Percentiles rank a stretch among this genome's conserved stretches.
These are phyloP conservation scores for Ceratobasidium sp. DNA, from an alignment of 1,284 basidiomycete species.

Conservation along the genomic window DNA sequence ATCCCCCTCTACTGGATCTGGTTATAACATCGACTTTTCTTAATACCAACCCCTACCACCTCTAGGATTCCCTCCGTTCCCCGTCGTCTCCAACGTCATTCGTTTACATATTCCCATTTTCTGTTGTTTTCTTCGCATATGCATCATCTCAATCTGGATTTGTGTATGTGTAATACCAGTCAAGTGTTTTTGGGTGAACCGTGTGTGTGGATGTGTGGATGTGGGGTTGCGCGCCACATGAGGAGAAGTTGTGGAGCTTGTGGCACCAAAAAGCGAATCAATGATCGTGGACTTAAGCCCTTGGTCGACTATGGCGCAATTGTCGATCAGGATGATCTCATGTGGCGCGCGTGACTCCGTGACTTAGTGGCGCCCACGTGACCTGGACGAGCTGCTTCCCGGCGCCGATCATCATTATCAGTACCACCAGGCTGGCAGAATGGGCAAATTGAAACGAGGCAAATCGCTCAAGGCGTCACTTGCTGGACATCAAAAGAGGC, in stretches of 20 bases:
- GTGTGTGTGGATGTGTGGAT: neutral
- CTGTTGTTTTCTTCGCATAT: slow-evolving; percentile 44
- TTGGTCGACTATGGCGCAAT: neutral
- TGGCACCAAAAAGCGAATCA: too few species aligned
- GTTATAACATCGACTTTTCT: slow-evolving; percentile 23
- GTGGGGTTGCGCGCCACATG: neutral
- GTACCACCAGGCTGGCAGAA: neutral
- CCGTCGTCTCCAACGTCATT: slow-evolving; percentile 14
- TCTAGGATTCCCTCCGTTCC: neutral
- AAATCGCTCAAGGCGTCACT: slow-evolving; percentile 31
- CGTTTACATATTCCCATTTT: slow-evolving; percentile 45
- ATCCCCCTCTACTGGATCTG: neutral
- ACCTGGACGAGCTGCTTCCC: neutral
- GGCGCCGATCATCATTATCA: neutral
- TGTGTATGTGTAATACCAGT: slow-evolving; percentile 44
- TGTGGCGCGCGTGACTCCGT: neutral
- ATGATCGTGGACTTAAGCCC: too few species aligned
- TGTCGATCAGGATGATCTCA: neutral
- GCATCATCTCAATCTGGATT: slow-evolving; percentile 27
- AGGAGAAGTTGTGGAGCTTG: too few species aligned
- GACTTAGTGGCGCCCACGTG: neutral
- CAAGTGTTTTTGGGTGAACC: slow-evolving; percentile 17
- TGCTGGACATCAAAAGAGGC: slow-evolving; percentile 25
- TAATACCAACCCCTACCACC: slow-evolving; percentile 16
- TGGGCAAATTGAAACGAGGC: slow-evolving; percentile 19